Base-by-base conservation (phyloP, 2,329 filamentous ascomycete genomes). In the Tolypocladium amazonense region DNA sequence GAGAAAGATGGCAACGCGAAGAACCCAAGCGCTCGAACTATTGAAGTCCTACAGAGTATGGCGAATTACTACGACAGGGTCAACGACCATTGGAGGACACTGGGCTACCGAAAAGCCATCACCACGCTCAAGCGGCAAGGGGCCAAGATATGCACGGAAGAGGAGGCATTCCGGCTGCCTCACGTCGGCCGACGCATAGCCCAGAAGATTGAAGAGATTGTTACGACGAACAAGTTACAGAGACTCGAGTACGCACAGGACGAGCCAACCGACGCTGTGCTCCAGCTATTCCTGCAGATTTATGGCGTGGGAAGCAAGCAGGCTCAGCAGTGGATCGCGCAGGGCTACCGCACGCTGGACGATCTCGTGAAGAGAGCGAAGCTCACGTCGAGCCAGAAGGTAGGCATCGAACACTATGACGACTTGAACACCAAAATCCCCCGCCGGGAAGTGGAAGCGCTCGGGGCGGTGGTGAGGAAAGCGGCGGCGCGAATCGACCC, bases 141-240 rank as follows among this genome's bases (percentile, higher is more conserved):
- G 0, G 67, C 65, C 56, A 87, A 85, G 68, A 82, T 97, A 61
- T 77, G 73, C 4, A 92, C 88, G 0, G 85, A 82, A 60, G 80
- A 85, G 56, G 81, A 95, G 70, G 93, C 92, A 0, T 75, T 81
- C 14, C 71, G 74, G 2, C 78, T 97, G 1, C 84, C 85, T 0
- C 82, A 80, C 60, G 85, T 97, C 41, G 92, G 92, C 9, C 67
- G 78, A 14, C 82, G 89, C 1, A 76, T 97, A 1, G 92, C 92
- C 0, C 78, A 82, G 33, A 96, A 96, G 71, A 94, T 97, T 63
- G 90, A 94, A 67, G 93, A 97, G 69, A 96, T 97, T 52, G 89
- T 85, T 2, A 79, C 80, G 45, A 96, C 90, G 0, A 82, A 90
- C 66, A 79, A 80, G 33, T 81, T 97, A 0, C 82, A 82, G 50